These are phyloP conservation scores for Dianthus caryophyllus DNA, from an alignment of 148 eudicot genomes.

Conservation along the genomic window DNA sequence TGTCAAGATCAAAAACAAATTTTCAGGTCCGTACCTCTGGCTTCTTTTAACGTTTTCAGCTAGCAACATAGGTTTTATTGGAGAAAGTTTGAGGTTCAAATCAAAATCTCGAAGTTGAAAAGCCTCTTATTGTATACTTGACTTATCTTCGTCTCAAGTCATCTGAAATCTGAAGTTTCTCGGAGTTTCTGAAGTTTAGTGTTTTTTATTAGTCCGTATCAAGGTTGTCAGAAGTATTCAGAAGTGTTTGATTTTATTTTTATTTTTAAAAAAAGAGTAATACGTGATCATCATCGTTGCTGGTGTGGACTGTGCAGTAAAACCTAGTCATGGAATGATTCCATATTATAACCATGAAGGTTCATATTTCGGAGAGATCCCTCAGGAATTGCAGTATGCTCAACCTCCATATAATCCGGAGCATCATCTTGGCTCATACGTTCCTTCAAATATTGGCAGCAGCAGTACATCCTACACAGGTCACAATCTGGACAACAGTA, in stretches of 20 bases:
- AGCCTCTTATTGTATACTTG: neutral
- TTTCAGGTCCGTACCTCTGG: conserved; percentile 1
- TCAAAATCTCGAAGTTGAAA: no score
- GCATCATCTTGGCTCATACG: neutral
- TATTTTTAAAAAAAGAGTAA: no score
- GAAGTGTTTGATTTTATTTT: no score
- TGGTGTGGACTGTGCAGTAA: neutral
- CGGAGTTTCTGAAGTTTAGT: no score
- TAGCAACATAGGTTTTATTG: neutral
- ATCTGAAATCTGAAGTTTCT: no score
- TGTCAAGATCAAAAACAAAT: conserved; percentile 1
- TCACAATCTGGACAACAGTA: neutral
- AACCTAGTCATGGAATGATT: neutral
- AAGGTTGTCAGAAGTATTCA: no score
- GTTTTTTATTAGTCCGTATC: no score
- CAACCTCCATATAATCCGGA: neutral
- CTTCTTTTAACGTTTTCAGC: neutral
- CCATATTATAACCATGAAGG: conserved; percentile 2
- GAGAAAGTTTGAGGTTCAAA: neutral
- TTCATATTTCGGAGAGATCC: neutral
- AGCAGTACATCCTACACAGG: neutral
- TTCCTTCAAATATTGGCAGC: neutral
- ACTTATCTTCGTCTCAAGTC: no score
- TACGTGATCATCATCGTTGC: neutral
- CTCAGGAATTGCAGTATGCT: neutral